Evolutionary conservation across 352 stramenopile genomes (phyloP), one percentile per base, ranked within the genome.

Genomic region (Phytopythium mirpurense): DNA sequence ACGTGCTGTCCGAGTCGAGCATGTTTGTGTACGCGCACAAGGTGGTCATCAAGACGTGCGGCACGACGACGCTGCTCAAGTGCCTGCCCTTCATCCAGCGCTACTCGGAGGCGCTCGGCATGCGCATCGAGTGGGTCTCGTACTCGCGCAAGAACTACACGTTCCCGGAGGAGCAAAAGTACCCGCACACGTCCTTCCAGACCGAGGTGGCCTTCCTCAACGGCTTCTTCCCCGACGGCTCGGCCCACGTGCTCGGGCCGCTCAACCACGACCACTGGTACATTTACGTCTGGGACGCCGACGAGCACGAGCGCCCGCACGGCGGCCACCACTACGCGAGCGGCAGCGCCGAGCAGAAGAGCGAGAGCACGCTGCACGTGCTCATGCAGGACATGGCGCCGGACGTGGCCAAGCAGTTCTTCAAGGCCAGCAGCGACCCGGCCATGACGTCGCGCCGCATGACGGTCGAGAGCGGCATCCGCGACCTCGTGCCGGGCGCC

Each of bases 121-220:
- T 99, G 18, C 88, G 97, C 59, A 94, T 99, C 56, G 94, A 99
- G 68, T 99, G 96, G 96, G 82, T 99, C 32, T 96, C 95, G 48
- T 99, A 99, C 81, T 98, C 84, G 47, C 86, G 96, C 41, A 99
- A 99, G 78, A 99, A 99, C 77, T 99, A 99, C 65, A 96, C 89
- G 10, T 99, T 99, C 68, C 97, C 97, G 19, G 91, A 97, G n/a
- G 91, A 96, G 65, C 97, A 99, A 68, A 81, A 95, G 56, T 99
- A 98, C 63, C 97, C 96, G 18, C 97, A 99, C 76, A 92, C 83
- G 37, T 97, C 77, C 43, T 99, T 99, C 72, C 76, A 97, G 57
- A 95, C 98, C 40, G 96, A 99, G 59, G 83, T 99, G 44, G 78
- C 92, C n/a, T 99, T 98, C 73, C 80, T 99, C 11, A 95, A 93